Base-by-base conservation (phyloP, 2,329 filamentous ascomycete genomes). In the Fusarium sublunatum region DNA sequence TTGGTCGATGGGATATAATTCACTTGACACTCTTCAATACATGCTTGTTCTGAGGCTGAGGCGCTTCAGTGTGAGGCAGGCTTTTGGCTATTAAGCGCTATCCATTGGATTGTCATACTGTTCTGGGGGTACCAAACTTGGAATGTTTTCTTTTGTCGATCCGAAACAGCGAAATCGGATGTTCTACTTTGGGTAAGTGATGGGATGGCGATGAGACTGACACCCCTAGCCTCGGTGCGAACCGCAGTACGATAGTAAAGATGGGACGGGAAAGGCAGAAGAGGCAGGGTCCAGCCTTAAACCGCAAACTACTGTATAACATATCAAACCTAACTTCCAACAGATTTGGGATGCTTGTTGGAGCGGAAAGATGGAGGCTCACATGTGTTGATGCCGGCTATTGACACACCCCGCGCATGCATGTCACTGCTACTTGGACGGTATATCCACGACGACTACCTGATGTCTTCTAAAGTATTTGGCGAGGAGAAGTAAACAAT, bases 321-420 rank as follows among this genome's bases (percentile, higher is more conserved):
- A 38, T 38, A 42, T 19, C 19, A 19, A 19, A 2, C 19, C 19
- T 19, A 54, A 45, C 43, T 50, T 25, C 6, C 28, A 22, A 28
- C 35, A n/a, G 49, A 46, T 60, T 66, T 42, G 46, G 44, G 31
- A 38, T 55, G 32, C 49, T 42, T 58, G 26, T 41, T 41, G 31
- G 34, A 55, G 42, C 56, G 64, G 65, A 58, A 65, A 64, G 50
- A 70, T 58, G 64, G 65, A 70, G 58, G 48, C 50, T 55, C 60
- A 53, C 34, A 15, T 39, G 32, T 46, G 26, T 44, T 56, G 38
- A 56, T 63, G 53, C 64, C 64, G 61, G 49, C 59, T 70, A 70
- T 61, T 40, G 31, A 34, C 60, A 70, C 66, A 36, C n/a, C 59
- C 64, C 41, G 11, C 22, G 40, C 22, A 47, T 48, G 47, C 29